phyloP scores from a whole-genome alignment of 2,329 filamentous ascomycete species.

The Mycocentrospora acerina region DNA sequence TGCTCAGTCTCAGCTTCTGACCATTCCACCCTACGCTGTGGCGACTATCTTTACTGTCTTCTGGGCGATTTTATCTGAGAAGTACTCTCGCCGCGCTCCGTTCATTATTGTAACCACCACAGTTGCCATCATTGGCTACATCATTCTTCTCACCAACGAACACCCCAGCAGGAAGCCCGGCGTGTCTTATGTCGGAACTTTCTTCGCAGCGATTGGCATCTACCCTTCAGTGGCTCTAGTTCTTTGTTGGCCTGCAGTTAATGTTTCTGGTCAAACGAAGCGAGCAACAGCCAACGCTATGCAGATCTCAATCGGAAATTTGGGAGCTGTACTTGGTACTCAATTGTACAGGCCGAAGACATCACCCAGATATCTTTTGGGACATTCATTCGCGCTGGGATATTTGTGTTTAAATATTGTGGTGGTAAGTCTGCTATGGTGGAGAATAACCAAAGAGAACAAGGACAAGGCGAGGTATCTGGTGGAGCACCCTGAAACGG shows the following conservation, averaged over 20 bases:
- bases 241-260: constrained; percentile 56
- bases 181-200: constrained; percentile 41
- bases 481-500: constrained; percentile 25
- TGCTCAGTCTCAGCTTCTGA: constrained; percentile 47
- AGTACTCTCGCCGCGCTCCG: constrained; percentile 30
- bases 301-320: constrained; percentile 54
- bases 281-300: constrained; percentile 52
- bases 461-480: constrained; percentile 28
- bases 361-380: constrained; percentile 37
- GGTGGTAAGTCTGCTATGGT: constrained; percentile 34
- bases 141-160: constrained; percentile 40
- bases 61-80: constrained; percentile 38
- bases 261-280: constrained; percentile 56
- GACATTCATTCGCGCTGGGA: constrained; percentile 39
- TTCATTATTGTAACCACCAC: constrained; percentile 39
- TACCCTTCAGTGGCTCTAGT: constrained; percentile 43
- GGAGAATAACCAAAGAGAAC: constrained; percentile 36
- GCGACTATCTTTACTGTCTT: constrained; percentile 41
- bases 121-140: constrained; percentile 41
- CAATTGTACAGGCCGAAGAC: constrained; percentile 41
- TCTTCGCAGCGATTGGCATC: constrained; percentile 43
- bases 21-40: constrained; percentile 48
- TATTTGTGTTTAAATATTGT: constrained; percentile 36
- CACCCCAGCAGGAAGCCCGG: constrained; percentile 35
- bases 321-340: constrained; percentile 44